Conservation (phyloP, 371 early-diverging fungal genomes). For the Coemansia sp. region DNA sequence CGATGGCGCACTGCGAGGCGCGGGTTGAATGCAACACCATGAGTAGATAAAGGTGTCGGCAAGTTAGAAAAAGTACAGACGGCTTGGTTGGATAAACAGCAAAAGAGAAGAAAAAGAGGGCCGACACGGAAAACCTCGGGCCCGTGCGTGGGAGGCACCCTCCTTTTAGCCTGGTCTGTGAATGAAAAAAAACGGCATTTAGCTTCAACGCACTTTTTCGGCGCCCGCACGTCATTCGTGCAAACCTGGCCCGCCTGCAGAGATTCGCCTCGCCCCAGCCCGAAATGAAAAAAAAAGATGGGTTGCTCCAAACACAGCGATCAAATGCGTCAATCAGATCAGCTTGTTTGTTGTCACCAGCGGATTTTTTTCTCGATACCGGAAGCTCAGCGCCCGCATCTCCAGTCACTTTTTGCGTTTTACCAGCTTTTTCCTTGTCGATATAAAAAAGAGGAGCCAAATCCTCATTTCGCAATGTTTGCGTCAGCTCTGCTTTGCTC, state of each 20-base stretch:
- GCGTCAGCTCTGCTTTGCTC: conserved; percentile 6
- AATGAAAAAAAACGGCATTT: no score
- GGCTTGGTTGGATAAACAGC: neutral
- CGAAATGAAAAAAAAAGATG: no score
- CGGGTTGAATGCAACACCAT: conserved; percentile 3
- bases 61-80: neutral
- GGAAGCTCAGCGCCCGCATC: no score
- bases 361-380: no score
- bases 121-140: no score
- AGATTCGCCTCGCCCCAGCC: no score
- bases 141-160: no score
- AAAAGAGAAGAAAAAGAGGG: no score
- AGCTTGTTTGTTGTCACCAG: neutral
- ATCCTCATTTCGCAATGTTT: neutral
- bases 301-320: no score
- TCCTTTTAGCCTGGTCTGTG: no score
- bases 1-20: conserved; percentile 21
- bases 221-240: neutral
- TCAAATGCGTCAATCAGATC: neutral
- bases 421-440: no score
- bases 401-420: no score
- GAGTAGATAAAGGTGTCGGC: neutral
- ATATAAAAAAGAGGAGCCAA: neutral
- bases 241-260: neutral
- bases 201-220: neutral